Conservation (phyloP, 768 basidiomycete species). For the Lactarius sanguifluus region DNA sequence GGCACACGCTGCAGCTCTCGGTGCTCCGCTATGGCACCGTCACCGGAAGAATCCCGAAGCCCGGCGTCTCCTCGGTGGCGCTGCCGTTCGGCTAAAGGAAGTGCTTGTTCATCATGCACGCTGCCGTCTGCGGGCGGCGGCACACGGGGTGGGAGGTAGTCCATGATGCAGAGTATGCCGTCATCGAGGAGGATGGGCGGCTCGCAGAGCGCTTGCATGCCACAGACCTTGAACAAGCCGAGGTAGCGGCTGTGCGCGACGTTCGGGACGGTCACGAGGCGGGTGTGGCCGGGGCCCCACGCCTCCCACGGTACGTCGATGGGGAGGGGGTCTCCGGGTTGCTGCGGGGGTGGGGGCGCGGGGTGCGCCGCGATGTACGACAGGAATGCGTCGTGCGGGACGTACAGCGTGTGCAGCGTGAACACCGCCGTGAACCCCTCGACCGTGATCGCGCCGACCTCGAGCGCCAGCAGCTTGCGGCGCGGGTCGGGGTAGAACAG, state of each 20-base stretch:
- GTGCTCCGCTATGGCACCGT: background rate
- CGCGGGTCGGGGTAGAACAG: background rate
- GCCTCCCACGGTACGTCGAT: background rate
- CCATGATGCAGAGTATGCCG: background rate
- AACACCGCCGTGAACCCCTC: background rate
- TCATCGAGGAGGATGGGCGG: background rate
- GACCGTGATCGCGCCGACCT: background rate
- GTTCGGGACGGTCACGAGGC: conserved; percentile 5
- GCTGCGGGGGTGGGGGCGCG: background rate
- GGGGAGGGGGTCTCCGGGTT: background rate
- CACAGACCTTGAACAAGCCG: background rate
- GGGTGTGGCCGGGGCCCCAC: background rate
- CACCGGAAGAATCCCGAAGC: background rate
- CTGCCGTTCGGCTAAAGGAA: background rate
- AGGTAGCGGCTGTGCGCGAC: background rate
- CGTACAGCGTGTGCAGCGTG: background rate
- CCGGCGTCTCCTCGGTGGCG: background rate
- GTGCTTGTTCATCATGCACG: background rate
- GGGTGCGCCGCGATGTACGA: background rate
- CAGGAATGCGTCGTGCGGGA: background rate
- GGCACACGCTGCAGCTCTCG: background rate
- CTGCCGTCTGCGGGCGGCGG: background rate
- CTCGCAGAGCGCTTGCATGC: conserved; percentile 9
- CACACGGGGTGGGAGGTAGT: background rate
- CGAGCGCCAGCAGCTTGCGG: background rate